Evolutionary conservation across 371 early-diverging fungal species (phyloP), one percentile per base, ranked within the genome.

Genomic region (Zychaea mexicana): DNA sequence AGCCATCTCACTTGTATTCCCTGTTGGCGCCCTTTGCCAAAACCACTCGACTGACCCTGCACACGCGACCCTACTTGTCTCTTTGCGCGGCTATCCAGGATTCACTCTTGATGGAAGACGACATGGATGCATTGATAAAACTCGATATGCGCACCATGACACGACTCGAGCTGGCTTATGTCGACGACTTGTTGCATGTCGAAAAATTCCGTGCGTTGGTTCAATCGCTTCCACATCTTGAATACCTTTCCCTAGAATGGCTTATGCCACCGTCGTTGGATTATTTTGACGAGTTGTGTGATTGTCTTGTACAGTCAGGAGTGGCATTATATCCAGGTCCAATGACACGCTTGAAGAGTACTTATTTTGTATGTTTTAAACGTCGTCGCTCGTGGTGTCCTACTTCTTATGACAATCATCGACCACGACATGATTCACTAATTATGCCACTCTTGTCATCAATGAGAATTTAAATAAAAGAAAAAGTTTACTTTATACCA

Each of bases 71-170:
- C 2, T 61, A 68, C 21, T 31, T 71, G 0, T 71, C 71, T 2
- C 60, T 70, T 2, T 71, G 71, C 46, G 74, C 71, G 17, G 66
- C 71, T 19, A 56, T 74, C 24, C 71, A 74, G 42, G 71, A 68
- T 28, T 71, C 71, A 5, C 60, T 74, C 2, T 52, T 74, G 24
- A 61, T 62, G 8, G 52, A 70, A 6, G 46, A 57, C 5, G 74
- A 74, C 21, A 64, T 74, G 4, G 26, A 22, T n/a, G 49, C 60
- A 1, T 32, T 74, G 21, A 58, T 65, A 3, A 47, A 52, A 2
- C 31, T 71, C 12, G 62, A 53, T 0, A 12, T 71, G 2, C 46
- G 26, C 2, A 33, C 60, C 28, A 26, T 74, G 2, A 36, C 19
- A 17, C 46, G 52, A 13, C 36, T 74, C 0, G 62, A 65, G 2